A percentile compares a stretch with the other conserved stretches of the same genome.
These are phyloP conservation scores for Schwanniomyces polymorphus DNA, from an alignment of 805 yeast species.

Conservation along the genomic window DNA sequence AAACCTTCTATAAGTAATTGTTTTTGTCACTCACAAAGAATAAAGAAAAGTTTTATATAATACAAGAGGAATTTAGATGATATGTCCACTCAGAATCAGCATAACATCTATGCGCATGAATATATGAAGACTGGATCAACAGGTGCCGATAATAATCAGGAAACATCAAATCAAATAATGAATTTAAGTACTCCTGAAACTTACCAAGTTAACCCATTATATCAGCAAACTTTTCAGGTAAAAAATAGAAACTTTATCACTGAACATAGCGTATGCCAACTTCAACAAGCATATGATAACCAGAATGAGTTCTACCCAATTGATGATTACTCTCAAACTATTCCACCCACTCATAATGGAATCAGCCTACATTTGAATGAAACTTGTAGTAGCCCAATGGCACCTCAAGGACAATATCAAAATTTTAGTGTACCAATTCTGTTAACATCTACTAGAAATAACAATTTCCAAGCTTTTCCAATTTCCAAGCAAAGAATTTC, in stretches of 20 bases:
- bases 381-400: neutral
- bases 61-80: neutral
- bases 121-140: conserved; percentile 4
- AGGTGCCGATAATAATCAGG: conserved; percentile 4
- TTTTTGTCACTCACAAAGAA: neutral
- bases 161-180: neutral
- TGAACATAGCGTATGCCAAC: conserved; percentile 5
- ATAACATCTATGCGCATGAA: conserved; percentile 6
- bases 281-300: conserved; percentile 5
- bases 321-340: conserved; percentile 2
- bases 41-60: neutral
- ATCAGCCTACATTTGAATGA: neutral
- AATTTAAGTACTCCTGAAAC: neutral
- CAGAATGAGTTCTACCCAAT: conserved; percentile 4
- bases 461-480: neutral
- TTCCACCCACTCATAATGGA: conserved; percentile 1
- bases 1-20: neutral
- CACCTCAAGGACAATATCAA: neutral
- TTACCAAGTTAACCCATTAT: neutral
- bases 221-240: neutral
- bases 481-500: neutral
- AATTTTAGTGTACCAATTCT: neutral
- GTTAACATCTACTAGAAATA: conserved; percentile 1
- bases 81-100: conserved; percentile 11
- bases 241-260: conserved; percentile 4